These are phyloP conservation scores for Apiospora pterosperma DNA, from an alignment of 2,329 filamentous ascomycete species.

Conservation along the genomic window DNA sequence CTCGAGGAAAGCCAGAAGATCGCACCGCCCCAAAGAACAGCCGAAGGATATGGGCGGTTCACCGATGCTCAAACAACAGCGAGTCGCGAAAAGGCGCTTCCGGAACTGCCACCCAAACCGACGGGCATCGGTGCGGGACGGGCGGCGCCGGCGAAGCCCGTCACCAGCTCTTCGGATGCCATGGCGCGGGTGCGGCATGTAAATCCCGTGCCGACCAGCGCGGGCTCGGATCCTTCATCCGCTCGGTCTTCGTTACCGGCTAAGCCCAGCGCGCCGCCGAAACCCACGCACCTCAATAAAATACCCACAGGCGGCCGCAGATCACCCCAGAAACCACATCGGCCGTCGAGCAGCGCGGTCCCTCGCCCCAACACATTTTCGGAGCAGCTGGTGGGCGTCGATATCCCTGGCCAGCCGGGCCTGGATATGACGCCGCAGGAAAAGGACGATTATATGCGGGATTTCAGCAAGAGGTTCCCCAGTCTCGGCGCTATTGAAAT, in stretches of 20 bases:
- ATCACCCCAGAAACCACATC: conserved; percentile 42
- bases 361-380: background rate
- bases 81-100: conserved; percentile 37
- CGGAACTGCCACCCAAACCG: conserved; percentile 51
- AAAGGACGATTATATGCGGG: conserved; percentile 61
- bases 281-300: conserved; percentile 59
- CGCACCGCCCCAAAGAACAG: conserved; percentile 61
- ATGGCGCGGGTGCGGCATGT: conserved; percentile 4
- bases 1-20: conserved; percentile 72
- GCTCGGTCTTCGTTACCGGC: conserved; percentile 26
- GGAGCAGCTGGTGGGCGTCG: conserved; percentile 43
- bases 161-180: conserved; percentile 8
- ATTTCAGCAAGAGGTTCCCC: conserved; percentile 84
- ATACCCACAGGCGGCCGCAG: conserved; percentile 39
- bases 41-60: conserved; percentile 86
- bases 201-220: conserved; percentile 15
- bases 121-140: conserved; percentile 26
- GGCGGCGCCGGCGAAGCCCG: conserved; percentile 11
- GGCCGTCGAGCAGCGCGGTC: conserved; percentile 17
- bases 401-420: conserved; percentile 13
- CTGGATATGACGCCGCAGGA: conserved; percentile 55
- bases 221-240: conserved; percentile 6
- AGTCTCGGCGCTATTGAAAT: conserved; percentile 83
- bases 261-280: conserved; percentile 56
- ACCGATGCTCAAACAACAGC: conserved; percentile 52